Conservation (phyloP, 2,329 filamentous ascomycete genomes). For the Paecilomyces sp. region DNA sequence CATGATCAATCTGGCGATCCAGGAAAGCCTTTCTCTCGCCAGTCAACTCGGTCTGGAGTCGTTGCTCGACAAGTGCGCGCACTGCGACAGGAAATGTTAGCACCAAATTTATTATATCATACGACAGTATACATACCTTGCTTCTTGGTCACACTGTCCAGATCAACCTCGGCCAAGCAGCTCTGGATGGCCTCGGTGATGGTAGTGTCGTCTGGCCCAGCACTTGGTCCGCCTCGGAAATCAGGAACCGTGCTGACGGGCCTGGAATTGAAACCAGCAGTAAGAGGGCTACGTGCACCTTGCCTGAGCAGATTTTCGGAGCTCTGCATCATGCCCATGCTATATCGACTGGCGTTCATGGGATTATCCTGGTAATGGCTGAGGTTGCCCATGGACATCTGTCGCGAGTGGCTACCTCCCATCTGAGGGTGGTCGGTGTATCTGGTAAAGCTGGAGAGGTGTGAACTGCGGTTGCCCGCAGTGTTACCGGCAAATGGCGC, state of each 20-base stretch:
- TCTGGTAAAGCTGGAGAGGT: constrained; percentile 59
- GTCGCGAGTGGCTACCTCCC: constrained; percentile 36
- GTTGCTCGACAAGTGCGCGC: constrained; percentile 82
- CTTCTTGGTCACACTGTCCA: constrained; percentile 98
- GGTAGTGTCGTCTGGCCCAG: constrained; percentile 67
- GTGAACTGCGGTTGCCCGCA: constrained; percentile 55
- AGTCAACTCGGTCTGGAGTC: constrained; percentile 78
- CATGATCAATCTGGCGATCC: constrained; percentile 85
- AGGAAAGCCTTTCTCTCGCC: constrained; percentile 85
- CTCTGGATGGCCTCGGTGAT: constrained; percentile 80
- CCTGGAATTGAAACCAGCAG: constrained; percentile 36
- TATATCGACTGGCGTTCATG: constrained; percentile 32
- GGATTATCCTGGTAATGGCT: constrained; percentile 38
- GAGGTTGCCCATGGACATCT: constrained; percentile 55
- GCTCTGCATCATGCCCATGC: constrained; percentile 36
- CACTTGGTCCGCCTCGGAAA: constrained; percentile 46
- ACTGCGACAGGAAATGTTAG: constrained; percentile 36
- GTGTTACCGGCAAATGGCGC: constrained; percentile 57
- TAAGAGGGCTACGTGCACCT: constrained; percentile 44
- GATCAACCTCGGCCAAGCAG: constrained; percentile 79
- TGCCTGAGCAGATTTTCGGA: constrained; percentile 37
- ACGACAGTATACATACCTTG: constrained; percentile 50
- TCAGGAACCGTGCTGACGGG: constrained; percentile 50
- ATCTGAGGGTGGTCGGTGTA: constrained; percentile 55
- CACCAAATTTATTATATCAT: background rate